Conservation (phyloP, 2,329 filamentous ascomycete genomes). For the Microsporum canis region DNA sequence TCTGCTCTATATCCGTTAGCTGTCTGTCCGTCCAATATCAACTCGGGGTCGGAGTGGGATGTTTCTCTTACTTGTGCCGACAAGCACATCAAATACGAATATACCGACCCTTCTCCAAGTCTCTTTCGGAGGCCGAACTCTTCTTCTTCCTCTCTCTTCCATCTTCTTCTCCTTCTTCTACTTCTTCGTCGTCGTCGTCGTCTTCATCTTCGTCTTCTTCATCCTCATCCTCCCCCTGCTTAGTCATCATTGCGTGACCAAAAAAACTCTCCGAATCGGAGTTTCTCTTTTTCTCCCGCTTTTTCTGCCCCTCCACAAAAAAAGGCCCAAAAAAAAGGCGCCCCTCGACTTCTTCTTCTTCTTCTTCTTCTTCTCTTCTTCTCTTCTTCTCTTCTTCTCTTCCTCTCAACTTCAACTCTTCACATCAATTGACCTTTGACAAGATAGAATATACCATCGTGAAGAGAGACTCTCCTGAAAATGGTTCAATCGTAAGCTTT, state of each 20-base stretch:
- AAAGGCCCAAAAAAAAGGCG: not conserved
- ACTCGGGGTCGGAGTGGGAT: not conserved
- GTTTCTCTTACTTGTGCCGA: not conserved
- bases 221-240: not conserved
- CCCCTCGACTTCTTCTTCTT: conserved; percentile 6
- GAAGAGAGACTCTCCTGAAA: conserved; percentile 23
- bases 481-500: conserved; percentile 51
- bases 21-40: not conserved
- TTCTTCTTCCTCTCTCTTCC: not conserved
- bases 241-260: conserved; percentile 1
- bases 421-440: not conserved
- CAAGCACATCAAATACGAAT: not conserved
- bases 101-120: not conserved
- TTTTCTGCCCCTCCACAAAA: conserved; percentile 15
- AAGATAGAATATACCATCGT: not conserved
- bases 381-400: conserved; percentile 13
- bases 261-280: not conserved
- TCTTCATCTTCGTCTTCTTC: not conserved
- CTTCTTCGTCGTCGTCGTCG: not conserved
- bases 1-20: no score
- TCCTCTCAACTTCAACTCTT: not conserved
- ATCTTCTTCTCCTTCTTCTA: not conserved
- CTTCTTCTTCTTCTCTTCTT: conserved; percentile 11
- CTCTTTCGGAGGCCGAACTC: not conserved
- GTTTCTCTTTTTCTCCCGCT: conserved; percentile 1